Conservation (phyloP, 2,329 filamentous ascomycete species). For the Endoconidiophora laricicola region DNA sequence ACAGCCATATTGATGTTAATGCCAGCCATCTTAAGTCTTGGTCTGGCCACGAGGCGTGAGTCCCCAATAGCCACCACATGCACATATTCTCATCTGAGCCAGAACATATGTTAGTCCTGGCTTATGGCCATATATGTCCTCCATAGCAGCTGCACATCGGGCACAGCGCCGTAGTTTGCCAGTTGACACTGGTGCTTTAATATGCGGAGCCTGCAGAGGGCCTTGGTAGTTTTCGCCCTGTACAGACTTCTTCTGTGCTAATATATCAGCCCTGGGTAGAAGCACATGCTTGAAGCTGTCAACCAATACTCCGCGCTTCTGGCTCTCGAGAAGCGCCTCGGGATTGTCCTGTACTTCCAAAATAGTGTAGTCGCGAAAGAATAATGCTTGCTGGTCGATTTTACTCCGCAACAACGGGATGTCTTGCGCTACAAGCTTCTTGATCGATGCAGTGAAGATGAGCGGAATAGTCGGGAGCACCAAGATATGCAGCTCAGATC, state of each 20-base stretch:
- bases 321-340: conserved; percentile 25
- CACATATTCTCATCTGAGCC: conserved; percentile 36
- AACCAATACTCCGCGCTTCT: conserved; percentile 25
- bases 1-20: background rate
- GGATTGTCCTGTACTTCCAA: conserved; percentile 46
- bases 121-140: conserved; percentile 33
- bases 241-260: conserved; percentile 15
- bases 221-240: conserved; percentile 12
- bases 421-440: conserved; percentile 44
- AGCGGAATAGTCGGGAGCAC: conserved; percentile 30
- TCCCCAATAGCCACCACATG: conserved; percentile 37
- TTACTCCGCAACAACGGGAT: conserved; percentile 40
- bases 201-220: conserved; percentile 2
- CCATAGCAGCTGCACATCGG: conserved; percentile 49
- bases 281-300: conserved; percentile 44
- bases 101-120: conserved; percentile 38
- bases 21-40: conserved; percentile 1
- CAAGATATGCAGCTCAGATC: conserved; percentile 36
- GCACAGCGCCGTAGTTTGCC: conserved; percentile 25
- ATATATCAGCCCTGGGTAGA: conserved; percentile 21
- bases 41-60: conserved; percentile 16
- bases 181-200: conserved; percentile 23
- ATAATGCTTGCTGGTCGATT: conserved; percentile 50
- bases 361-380: conserved; percentile 55
- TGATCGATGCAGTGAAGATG: conserved; percentile 39